Evolutionary conservation across 2,329 filamentous ascomycete genomes (phyloP), one percentile per base, ranked within the genome.

Genomic region (Cercospora citrullina): DNA sequence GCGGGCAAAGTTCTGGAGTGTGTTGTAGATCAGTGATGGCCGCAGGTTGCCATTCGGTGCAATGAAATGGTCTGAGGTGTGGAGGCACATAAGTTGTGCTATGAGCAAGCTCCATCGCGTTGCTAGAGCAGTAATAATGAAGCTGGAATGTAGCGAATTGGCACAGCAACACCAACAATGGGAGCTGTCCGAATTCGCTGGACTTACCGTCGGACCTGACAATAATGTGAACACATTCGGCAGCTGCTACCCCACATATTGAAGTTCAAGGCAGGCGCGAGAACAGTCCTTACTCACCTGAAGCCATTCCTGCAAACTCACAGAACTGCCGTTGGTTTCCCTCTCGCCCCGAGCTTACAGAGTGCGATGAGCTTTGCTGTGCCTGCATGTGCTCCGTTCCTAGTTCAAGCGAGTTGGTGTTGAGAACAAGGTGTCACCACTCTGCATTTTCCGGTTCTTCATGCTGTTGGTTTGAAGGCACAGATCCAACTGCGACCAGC

Each of bases 1-100:
- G 67, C 63, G 73, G 70, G 45, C 70, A 72, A 28, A 73, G 68
- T 53, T 73, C 65, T 33, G 64, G 66, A 23, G 62, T 31, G 45
- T 33, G 33, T 12, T 61, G 33, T 39, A 59, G 63, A 60, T 55
- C 16, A 33, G 23, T 51, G 21, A 39, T 23, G 31, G 51, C 64
- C 59, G 21, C 53, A 58, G 28, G 6, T 7, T 30, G 53, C 53
- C 16, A 10, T 58, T 28, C 14, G 23, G 3, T 58, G 18, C 51
- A 64, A 18, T 63, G 66, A 45, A 68, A 67, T 21, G 33, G 68
- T 39, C 63, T 65, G 39, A 69, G 66, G 60, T 71, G 68, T 28
- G 58, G 23, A 18, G 71, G 63, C 16, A 68, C 48, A 65, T 45
- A 65, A 26, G 71, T 66, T 23, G 23, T 60, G 57, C 36, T 58